Evolutionary conservation across 176 grass and related monocot genomes (phyloP).

Genomic region (Musa schizocarpa): DNA sequence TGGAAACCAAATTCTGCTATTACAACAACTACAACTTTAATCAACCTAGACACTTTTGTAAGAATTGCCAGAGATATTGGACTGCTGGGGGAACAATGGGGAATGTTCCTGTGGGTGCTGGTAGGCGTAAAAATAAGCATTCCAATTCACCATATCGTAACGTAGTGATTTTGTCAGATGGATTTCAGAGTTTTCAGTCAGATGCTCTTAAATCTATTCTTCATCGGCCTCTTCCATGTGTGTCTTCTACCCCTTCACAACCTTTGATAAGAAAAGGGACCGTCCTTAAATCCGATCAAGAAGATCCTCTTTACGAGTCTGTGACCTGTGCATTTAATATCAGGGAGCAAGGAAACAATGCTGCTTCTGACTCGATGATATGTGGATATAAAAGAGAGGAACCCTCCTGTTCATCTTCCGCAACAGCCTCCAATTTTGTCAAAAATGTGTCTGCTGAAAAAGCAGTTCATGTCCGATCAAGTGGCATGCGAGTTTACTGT

Average conservation of each 20-base stretch:
- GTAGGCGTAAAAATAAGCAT: constrained; percentile 69
- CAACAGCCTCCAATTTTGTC: constrained; percentile 21
- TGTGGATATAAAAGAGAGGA: constrained; percentile 34
- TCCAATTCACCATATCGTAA: constrained; percentile 41
- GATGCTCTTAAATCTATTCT: constrained; percentile 30
- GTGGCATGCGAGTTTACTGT: neutral
- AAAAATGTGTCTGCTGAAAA: constrained; percentile 23
- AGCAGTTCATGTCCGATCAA: constrained; percentile 10
- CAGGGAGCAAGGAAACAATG: constrained; percentile 34
- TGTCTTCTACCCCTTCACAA: constrained; percentile 21
- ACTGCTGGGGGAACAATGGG: constrained; percentile 74
- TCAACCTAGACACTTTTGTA: constrained; percentile 71
- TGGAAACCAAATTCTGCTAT: constrained; percentile 84
- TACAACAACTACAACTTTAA: constrained; percentile 82
- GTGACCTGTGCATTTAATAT: constrained; percentile 70
- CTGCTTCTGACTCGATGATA: constrained; percentile 16
- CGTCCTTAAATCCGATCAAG: constrained; percentile 64
- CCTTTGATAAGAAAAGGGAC: constrained; percentile 35
- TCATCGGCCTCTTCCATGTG: constrained; percentile 29
- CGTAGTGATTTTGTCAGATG: constrained; percentile 43
- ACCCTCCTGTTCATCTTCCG: constrained; percentile 27
- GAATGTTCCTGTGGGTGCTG: constrained; percentile 70
- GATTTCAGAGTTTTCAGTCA: constrained; percentile 30
- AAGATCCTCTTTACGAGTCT: constrained; percentile 67
- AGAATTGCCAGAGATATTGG: constrained; percentile 78